A percentile compares a stretch with the other conserved stretches of the same genome.
phyloP scores from a whole-genome alignment of 2,329 filamentous ascomycete genomes.

The Neofusicoccum sp. region DNA sequence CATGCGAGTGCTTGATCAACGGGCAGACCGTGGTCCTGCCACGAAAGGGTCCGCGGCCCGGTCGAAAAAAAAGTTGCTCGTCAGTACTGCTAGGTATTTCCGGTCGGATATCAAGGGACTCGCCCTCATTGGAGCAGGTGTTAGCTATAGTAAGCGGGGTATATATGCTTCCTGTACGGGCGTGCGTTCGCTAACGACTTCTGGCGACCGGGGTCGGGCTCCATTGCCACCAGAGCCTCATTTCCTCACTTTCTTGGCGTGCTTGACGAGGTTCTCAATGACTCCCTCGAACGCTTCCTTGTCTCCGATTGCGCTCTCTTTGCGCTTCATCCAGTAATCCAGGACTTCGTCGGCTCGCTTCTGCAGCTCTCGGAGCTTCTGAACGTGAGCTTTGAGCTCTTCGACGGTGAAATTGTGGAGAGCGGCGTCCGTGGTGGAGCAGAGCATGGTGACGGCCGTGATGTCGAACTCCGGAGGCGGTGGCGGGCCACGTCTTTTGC shows the following conservation, averaged over 20 bases:
- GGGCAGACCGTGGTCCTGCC: conserved; percentile 8
- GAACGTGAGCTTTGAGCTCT: conserved; percentile 74
- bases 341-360: conserved; percentile 74
- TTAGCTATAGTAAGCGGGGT: conserved; percentile 20
- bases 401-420: conserved; percentile 75
- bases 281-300: conserved; percentile 94
- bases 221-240: conserved; percentile 35
- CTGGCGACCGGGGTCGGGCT: background rate
- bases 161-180: conserved; percentile 13
- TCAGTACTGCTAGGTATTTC: conserved; percentile 1
- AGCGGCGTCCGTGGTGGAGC: conserved; percentile 82
- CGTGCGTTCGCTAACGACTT: conserved; percentile 3
- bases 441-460: conserved; percentile 75
- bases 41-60: background rate
- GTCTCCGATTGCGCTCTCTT: conserved; percentile 85
- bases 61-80: background rate
- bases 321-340: conserved; percentile 84
- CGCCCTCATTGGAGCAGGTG: conserved; percentile 11
- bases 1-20: conserved; percentile 8
- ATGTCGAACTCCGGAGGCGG: conserved; percentile 78
- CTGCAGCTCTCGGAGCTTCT: conserved; percentile 69
- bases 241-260: conserved; percentile 83
- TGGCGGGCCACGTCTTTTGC: conserved; percentile 59
- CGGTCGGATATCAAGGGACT: background rate
- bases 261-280: conserved; percentile 94